phyloP scores from a whole-genome alignment of 768 basidiomycete species.

The Phylloporus sp. region DNA sequence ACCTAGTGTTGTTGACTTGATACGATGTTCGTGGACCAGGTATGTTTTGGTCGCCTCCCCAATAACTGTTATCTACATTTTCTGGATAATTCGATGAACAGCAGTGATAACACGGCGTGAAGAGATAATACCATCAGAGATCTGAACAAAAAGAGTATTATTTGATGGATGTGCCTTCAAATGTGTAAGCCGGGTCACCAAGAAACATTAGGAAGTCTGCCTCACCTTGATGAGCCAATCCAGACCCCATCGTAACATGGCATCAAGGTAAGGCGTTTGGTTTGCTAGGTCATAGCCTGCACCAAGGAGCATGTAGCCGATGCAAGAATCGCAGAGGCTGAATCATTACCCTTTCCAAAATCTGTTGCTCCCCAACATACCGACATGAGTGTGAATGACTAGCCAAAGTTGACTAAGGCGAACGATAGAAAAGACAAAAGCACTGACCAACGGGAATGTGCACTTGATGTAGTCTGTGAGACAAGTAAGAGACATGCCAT shows the following conservation, averaged over 20 bases:
- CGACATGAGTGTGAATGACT: conserved; percentile 82
- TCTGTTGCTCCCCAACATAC: conserved; percentile 89
- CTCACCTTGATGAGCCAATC: conserved; percentile 87
- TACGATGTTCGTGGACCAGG: conserved; percentile 71
- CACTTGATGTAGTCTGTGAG: conserved; percentile 78
- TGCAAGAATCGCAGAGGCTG: neutral
- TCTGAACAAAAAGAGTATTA: conserved; percentile 70
- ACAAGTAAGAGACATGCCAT: neutral
- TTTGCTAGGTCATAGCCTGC: conserved; percentile 78
- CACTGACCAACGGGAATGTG: conserved; percentile 72
- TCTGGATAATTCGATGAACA: conserved; percentile 32
- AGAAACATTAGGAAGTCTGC: neutral
- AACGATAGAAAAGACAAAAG: neutral
- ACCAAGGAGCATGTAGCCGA: neutral
- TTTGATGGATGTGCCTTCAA: conserved; percentile 72
- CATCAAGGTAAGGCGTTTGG: conserved; percentile 89
- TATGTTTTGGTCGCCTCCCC: conserved; percentile 82
- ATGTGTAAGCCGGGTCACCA: neutral
- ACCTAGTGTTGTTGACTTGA: conserved; percentile 68
- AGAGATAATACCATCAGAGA: conserved; percentile 50
- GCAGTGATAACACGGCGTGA: neutral
- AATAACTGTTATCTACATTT: conserved; percentile 69
- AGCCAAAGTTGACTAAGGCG: conserved; percentile 1
- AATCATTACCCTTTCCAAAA: conserved; percentile 60
- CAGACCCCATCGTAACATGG: conserved; percentile 84